These are phyloP conservation scores for Guillardia theta DNA, from an alignment of 78 protist genomes.

Conservation along the genomic window DNA sequence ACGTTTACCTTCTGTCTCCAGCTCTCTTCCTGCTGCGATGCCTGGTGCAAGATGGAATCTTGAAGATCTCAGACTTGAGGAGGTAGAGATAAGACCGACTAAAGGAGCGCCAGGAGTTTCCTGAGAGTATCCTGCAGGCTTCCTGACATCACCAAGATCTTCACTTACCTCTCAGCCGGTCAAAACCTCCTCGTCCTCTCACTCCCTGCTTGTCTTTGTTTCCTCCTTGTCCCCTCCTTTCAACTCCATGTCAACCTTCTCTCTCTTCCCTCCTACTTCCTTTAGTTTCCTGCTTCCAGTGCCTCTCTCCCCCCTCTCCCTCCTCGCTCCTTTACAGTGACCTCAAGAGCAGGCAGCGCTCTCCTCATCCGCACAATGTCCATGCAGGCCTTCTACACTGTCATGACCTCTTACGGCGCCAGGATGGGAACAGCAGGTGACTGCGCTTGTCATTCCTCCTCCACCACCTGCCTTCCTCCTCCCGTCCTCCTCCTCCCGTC, in stretches of 20 bases:
- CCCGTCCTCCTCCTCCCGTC: no score
- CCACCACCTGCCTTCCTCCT: no score
- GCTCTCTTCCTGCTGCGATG: not conserved
- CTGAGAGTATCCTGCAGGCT: no score
- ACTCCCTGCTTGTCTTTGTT: no score
- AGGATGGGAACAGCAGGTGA: not conserved
- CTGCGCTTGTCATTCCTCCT: no score
- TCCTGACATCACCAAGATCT: no score
- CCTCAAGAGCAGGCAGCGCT: not conserved
- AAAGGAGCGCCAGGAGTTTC: no score
- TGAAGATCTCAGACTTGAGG: no score
- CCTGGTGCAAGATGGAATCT: not conserved
- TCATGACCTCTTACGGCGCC: not conserved
- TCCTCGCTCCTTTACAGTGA: not conserved
- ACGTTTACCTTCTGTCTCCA: no score
- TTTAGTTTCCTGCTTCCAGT: not conserved
- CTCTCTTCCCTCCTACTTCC: not conserved
- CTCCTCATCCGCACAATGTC: not conserved
- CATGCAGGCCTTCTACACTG: conserved; percentile 5
- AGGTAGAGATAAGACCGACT: no score
- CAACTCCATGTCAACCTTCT: not conserved
- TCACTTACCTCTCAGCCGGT: not conserved
- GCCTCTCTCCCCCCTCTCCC: not conserved
- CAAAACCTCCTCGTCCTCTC: no score
- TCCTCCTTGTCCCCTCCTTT: not conserved